Evolutionary conservation across 2,329 filamentous ascomycete genomes (phyloP), one percentile per base, ranked within the genome.

Genomic region (Xylariaceae sp.): DNA sequence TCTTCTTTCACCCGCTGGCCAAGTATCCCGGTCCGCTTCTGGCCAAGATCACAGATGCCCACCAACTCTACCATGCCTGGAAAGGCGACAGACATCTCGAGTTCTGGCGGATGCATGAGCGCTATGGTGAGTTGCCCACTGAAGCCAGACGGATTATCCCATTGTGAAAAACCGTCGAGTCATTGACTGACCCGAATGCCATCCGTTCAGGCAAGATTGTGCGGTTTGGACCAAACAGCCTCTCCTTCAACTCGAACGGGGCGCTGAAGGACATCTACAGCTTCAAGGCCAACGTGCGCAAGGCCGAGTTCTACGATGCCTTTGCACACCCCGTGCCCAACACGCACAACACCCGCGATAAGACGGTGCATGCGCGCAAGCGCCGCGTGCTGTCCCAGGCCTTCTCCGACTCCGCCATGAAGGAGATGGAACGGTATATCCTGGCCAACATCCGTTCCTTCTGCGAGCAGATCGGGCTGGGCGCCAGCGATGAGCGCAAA

Each of bases 151-250:
- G n/a, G n/a, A n/a, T n/a, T n/a, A n/a, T n/a, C n/a, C n/a, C n/a
- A n/a, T n/a, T n/a, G n/a, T n/a, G n/a, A n/a, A n/a, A n/a, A n/a
- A n/a, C n/a, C n/a, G n/a, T n/a, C n/a, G n/a, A n/a, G n/a, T n/a
- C n/a, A n/a, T n/a, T n/a, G n/a, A n/a, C n/a, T 5, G 23, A 16
- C 5, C 12, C 19, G 8, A n/a, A n/a, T n/a, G n/a, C n/a, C n/a
- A n/a, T n/a, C n/a, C n/a, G n/a, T n/a, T 13, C 1, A 78, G 76
- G 78, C 51, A 66, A 69, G n/a, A 60, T 79, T 35, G 83, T 90
- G n/a, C 83, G 87, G 18, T 85, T 83, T 49, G 84, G 83, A 0
- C 87, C 87, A 31, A 87, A 88, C 60, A 78, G 76, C 44, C 66
- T 94, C 29, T 86, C 81, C 1, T 77, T 94, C 66, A 90, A 92